Base-by-base conservation (phyloP, 495 filamentous ascomycete genomes). In the Penicillium fimorum region DNA sequence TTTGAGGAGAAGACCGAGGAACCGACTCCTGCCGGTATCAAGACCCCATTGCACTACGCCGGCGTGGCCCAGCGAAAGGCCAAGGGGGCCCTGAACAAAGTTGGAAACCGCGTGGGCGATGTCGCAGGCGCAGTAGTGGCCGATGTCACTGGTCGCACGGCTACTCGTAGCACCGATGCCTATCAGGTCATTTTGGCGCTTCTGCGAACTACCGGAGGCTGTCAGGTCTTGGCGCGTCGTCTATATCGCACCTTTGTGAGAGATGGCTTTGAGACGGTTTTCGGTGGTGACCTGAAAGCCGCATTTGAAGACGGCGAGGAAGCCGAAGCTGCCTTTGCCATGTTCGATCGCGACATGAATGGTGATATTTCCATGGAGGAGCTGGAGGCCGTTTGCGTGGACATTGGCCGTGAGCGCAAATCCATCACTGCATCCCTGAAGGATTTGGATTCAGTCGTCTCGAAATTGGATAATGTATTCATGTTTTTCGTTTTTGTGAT, bases 291-390 rank as follows among this genome's bases (percentile, higher is more conserved):
- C 59, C 65, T 97, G 30, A 86, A 84, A 58, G 78, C 81, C 27
- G 93, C 89, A 2, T 97, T 96, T 60, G 82, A 87, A n/a, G 88
- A 84, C 38, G 77, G 84, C 52, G 92, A 96, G 20, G 92, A 97
- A 62, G 91, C 92, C 2, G 91, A 97, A 51, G 88, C 90, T 2
- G 92, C 92, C 12, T 98, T 98, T 58, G 76, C 78, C 51, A 92
- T 96, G 81, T 97, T 97, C 53, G 93, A 98, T 71, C 92, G 92
- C 58, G 94, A 98, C 63, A 82, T 98, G 74, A 97, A 97, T 59
- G 94, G 94, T 15, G 92, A 97, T 67, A 94, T 97, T 42, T 94
- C 90, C 7, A 95, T 96, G 86, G 90, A 95, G 53, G 93, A 97
- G 70, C 79, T 97, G 15, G 93, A 97, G 66, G 84, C 91, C 24